Conservation (phyloP, 73 alveolate genomes). For the Vitrella brassicaformis region DNA sequence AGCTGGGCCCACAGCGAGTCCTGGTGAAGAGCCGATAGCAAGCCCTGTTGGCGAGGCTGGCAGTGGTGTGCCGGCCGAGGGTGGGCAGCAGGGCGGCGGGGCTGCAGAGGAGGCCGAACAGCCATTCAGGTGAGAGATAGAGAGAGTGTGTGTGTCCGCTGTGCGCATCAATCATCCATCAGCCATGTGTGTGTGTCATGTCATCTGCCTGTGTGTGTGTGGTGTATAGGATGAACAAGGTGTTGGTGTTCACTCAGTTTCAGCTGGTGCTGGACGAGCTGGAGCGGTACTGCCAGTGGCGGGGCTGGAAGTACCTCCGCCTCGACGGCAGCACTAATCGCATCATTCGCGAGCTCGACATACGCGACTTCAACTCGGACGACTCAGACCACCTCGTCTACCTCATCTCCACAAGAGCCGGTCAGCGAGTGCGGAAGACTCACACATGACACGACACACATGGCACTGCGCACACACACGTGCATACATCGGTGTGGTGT, state of each 20-base stretch:
- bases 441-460: background rate
- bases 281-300: conserved; percentile 91
- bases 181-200: too few relatives aligned
- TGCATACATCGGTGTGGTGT: background rate
- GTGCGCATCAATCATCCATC: too few relatives aligned
- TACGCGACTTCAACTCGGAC: conserved; percentile 20
- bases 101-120: too few relatives aligned
- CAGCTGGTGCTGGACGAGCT: conserved; percentile 5
- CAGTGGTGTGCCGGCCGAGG: too few relatives aligned
- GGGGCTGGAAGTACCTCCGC: conserved; percentile 64
- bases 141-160: too few relatives aligned
- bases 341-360: conserved; percentile 31
- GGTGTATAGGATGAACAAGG: too few relatives aligned
- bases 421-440: conserved; percentile 5
- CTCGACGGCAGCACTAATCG: conserved; percentile 19
- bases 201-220: too few relatives aligned
- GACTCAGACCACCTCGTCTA: conserved; percentile 67
- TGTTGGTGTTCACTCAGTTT: background rate
- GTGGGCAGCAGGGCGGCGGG: too few relatives aligned
- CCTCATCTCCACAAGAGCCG: conserved; percentile 90
- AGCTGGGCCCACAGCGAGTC: too few relatives aligned
- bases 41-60: too few relatives aligned
- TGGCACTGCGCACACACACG: background rate
- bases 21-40: too few relatives aligned
- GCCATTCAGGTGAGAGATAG: too few relatives aligned